Conservation (phyloP, 805 yeast genomes). For the Cyberlindnera euphorbiae region DNA sequence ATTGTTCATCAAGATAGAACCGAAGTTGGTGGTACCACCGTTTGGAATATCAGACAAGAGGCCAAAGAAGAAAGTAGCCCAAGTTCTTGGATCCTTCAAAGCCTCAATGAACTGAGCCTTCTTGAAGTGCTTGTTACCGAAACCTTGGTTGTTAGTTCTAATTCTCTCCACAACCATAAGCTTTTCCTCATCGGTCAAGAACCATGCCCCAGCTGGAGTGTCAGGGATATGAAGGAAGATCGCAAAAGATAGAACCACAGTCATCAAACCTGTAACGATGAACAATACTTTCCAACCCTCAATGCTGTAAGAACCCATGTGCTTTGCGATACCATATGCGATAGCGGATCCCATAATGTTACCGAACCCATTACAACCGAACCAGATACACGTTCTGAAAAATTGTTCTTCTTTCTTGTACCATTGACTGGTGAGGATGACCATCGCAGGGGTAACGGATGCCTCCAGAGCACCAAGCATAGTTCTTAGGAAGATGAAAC, state of each 20-base stretch:
- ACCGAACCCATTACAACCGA: constrained; percentile 42
- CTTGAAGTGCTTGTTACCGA: constrained; percentile 51
- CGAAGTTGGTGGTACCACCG: constrained; percentile 37
- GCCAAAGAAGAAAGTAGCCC: constrained; percentile 39
- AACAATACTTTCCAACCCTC: constrained; percentile 58
- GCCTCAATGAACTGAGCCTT: constrained; percentile 50
- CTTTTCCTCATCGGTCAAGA: constrained; percentile 41
- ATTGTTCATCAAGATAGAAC: constrained; percentile 11
- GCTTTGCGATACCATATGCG: constrained; percentile 45
- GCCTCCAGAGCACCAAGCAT: constrained; percentile 49
- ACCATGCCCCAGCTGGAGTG: constrained; percentile 46
- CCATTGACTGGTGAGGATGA: constrained; percentile 52
- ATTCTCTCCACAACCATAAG: constrained; percentile 44
- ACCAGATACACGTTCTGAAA: constrained; percentile 38
- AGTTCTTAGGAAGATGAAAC: constrained; percentile 42
- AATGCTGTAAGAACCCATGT: constrained; percentile 34
- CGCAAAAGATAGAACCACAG: constrained; percentile 49
- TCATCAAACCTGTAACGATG: constrained; percentile 54
- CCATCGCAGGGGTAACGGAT: constrained; percentile 50
- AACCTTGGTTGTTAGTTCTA: constrained; percentile 50
- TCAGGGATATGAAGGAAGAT: constrained; percentile 47
- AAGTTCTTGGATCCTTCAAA: constrained; percentile 43
- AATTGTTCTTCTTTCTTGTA: constrained; percentile 44
- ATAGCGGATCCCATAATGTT: constrained; percentile 44
- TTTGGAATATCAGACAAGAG: constrained; percentile 42